phyloP scores from a whole-genome alignment of 805 yeast species.

The Ogataea sp. region DNA sequence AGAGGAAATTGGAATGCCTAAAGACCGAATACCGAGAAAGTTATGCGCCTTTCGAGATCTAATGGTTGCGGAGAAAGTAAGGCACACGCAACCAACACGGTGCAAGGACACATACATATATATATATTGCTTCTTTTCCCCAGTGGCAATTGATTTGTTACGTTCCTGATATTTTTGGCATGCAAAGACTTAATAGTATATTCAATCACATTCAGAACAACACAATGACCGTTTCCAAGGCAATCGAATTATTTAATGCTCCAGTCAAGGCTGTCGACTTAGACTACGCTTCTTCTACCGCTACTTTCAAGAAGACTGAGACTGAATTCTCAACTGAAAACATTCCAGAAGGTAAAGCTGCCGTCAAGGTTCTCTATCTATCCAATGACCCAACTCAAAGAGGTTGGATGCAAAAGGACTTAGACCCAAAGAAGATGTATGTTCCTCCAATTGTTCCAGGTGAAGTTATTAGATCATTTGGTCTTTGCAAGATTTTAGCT shows the following conservation, averaged over 20 bases:
- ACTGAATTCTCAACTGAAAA: conserved; percentile 1
- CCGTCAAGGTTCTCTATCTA: conserved; percentile 36
- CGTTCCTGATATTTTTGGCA: neutral
- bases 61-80: too few species aligned
- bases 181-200: too few species aligned
- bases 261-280: conserved; percentile 2
- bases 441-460: conserved; percentile 32
- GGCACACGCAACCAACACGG: too few species aligned
- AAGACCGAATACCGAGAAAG: too few species aligned
- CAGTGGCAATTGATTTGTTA: too few species aligned
- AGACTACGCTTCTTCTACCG: conserved; percentile 5
- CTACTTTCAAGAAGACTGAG: conserved; percentile 9
- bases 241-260: conserved; percentile 2
- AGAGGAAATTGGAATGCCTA: too few species aligned
- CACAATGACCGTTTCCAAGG: too few species aligned
- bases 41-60: too few species aligned
- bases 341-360: conserved; percentile 19
- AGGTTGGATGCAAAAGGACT: conserved; percentile 39
- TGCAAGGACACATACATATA: too few species aligned
- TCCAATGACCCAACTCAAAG: conserved; percentile 61
- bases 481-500: conserved; percentile 38
- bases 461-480: conserved; percentile 36
- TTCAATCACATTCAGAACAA: too few species aligned
- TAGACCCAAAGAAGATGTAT: conserved; percentile 24
- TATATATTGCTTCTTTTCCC: too few species aligned